A percentile compares a stretch with the other conserved stretches of the same genome.
phyloP scores from a whole-genome alignment of 768 basidiomycete genomes.

The Termitomyces sp. region DNA sequence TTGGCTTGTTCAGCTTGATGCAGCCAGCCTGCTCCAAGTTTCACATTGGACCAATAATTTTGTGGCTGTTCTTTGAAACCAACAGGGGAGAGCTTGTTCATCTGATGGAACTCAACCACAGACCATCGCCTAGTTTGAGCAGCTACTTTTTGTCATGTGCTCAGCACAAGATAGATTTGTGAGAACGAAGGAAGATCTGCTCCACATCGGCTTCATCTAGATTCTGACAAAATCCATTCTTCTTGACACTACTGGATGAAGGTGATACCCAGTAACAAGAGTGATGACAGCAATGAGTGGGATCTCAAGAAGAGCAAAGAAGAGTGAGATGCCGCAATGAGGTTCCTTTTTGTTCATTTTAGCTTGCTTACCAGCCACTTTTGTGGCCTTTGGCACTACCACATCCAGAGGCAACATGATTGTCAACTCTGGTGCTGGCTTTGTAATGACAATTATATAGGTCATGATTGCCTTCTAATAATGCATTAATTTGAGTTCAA shows the following conservation, averaged over 20 bases:
- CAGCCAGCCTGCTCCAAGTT: conserved; percentile 32
- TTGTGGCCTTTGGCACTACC: conserved; percentile 46
- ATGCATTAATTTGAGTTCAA: background rate
- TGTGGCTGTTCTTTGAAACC: conserved; percentile 90
- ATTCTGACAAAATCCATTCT: conserved; percentile 72
- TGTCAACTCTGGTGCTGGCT: conserved; percentile 44
- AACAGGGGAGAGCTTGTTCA: conserved; percentile 72
- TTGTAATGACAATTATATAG: conserved; percentile 40
- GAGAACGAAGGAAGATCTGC: conserved; percentile 79
- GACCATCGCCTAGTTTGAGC: conserved; percentile 65
- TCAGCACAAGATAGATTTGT: conserved; percentile 65
- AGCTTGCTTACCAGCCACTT: conserved; percentile 30
- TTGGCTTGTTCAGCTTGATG: too few species aligned
- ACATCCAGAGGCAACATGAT: conserved; percentile 38
- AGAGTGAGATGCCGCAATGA: conserved; percentile 58
- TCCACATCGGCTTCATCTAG: conserved; percentile 75
- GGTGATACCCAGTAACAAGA: conserved; percentile 70
- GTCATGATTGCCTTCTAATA: background rate
- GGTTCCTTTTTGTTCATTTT: conserved; percentile 23
- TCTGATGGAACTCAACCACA: conserved; percentile 71
- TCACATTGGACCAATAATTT: conserved; percentile 79
- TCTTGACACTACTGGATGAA: conserved; percentile 68
- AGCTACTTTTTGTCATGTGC: conserved; percentile 67
- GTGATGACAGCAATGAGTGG: conserved; percentile 79
- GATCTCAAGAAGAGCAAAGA: conserved; percentile 78